These are phyloP conservation scores for Xenosphaeropsis pyriputrescens DNA, from an alignment of 2,329 filamentous ascomycete genomes.

Conservation along the genomic window DNA sequence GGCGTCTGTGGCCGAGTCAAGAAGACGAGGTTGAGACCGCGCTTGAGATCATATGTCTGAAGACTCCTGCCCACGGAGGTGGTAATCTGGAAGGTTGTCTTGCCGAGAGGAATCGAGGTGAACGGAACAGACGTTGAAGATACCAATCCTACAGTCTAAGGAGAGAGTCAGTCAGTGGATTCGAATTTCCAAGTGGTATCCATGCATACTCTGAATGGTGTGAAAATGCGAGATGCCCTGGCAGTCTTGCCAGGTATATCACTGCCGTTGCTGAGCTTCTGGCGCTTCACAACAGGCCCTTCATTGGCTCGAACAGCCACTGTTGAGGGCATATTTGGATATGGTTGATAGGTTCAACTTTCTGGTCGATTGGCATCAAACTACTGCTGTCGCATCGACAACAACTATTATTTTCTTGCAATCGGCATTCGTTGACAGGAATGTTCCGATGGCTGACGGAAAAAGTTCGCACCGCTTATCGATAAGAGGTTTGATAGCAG, in stretches of 20 bases:
- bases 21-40: slow-evolving; percentile 84
- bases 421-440: neutral
- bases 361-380: neutral
- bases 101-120: slow-evolving; percentile 74
- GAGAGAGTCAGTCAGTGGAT: slow-evolving; percentile 5
- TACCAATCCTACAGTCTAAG: slow-evolving; percentile 78
- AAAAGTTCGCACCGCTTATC: slow-evolving; percentile 1
- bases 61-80: slow-evolving; percentile 82
- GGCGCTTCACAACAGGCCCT: slow-evolving; percentile 59
- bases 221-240: slow-evolving; percentile 68
- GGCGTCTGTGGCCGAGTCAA: slow-evolving; percentile 85
- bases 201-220: slow-evolving; percentile 68
- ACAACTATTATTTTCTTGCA: too few species aligned
- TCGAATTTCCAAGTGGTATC: neutral
- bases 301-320: slow-evolving; percentile 30
- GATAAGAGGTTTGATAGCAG: slow-evolving; percentile 3
- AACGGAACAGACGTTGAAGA: slow-evolving; percentile 87
- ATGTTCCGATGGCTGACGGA: neutral
- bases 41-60: slow-evolving; percentile 89
- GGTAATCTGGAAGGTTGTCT: slow-evolving; percentile 93
- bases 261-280: slow-evolving; percentile 40
- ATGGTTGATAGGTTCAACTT: neutral
- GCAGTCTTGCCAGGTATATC: slow-evolving; percentile 23
- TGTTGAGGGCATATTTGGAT: slow-evolving; percentile 27
- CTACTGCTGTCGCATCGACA: too few species aligned